Evolutionary conservation across 148 eudicot species (phyloP), one percentile per base, ranked within the genome.

Genomic region (Salicornia ramosissima): DNA sequence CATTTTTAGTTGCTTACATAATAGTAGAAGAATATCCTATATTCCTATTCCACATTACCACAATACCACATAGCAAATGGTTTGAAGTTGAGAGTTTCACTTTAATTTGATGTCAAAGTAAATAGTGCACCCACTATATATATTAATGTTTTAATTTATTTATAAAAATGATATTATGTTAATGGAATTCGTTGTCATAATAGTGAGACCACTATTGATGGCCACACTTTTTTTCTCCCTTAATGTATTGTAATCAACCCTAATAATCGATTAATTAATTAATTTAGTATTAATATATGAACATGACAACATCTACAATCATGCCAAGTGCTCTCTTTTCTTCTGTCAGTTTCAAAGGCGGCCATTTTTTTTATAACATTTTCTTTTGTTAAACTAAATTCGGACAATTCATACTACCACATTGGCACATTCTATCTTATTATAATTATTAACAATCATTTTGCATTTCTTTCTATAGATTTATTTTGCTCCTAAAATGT

Each of bases 141-240:
- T 52, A 36, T 3, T 36, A 36, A 36, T 36, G 40, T 36, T 36
- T 36, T 36, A 3, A 36, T n/a, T n/a, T 36, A 36, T 36, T 36
- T 42, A 64, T 43, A 56, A 51, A 21, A 52, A 15, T 63, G 39
- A 11, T 64, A 24, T 67, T 64, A 34, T 70, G 72, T 9, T 83
- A 75, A 75, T 86, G 87, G 90, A 75, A 71, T 75, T 75, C 70
- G 63, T 68, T 29, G 80, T 81, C 89, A 77, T 76, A 59, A 83
- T 59, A 74, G 83, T 68, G 39, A 61, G 73, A 67, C 85, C 83
- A 75, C 85, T 79, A 42, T 2, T 61, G 4, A 36, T 61, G 4
- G 8, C 40, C 40, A 36, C 40, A 36, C 40, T 36, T 8, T 8
- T 36, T 36, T 67, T 64, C 52, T 10, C 46, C 36, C 9, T 33